These are phyloP conservation scores for Tolypocladium inflatum DNA, from an alignment of 2,329 filamentous ascomycete genomes.

Conservation along the genomic window DNA sequence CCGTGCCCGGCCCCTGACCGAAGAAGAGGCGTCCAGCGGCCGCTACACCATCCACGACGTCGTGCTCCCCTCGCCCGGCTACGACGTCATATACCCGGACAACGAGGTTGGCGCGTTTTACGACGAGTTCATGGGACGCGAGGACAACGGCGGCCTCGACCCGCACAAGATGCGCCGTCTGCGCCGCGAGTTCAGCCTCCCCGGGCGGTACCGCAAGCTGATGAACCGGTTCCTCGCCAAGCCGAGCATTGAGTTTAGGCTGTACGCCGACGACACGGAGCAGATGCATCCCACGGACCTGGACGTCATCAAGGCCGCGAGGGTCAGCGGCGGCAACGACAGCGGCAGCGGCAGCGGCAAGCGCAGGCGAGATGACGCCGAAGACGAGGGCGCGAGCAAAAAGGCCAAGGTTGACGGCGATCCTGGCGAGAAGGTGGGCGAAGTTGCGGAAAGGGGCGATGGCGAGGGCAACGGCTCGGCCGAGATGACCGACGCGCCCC, in stretches of 20 bases:
- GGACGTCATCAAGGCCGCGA: constrained; percentile 49
- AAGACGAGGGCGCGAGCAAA: constrained; percentile 9
- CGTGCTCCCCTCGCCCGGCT: constrained; percentile 87
- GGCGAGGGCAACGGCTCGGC: constrained; percentile 7
- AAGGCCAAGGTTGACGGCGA: constrained; percentile 8
- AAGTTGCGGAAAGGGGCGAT: neutral
- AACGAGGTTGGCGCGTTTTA: constrained; percentile 85
- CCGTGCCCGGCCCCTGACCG: constrained; percentile 61
- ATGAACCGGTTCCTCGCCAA: constrained; percentile 60
- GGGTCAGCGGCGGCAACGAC: constrained; percentile 2
- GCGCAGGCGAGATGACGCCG: constrained; percentile 6
- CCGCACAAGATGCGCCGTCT: constrained; percentile 79
- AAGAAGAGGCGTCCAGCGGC: constrained; percentile 68
- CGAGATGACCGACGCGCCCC: constrained; percentile 12
- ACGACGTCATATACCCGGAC: constrained; percentile 74
- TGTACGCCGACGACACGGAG: constrained; percentile 62
- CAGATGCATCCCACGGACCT: constrained; percentile 87
- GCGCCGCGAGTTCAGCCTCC: constrained; percentile 81
- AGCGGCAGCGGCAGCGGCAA: constrained; percentile 4
- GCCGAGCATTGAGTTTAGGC: constrained; percentile 58
- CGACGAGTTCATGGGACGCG: constrained; percentile 71
- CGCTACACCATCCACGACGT: constrained; percentile 77
- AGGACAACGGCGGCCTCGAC: constrained; percentile 68
- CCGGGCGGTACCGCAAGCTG: constrained; percentile 79
- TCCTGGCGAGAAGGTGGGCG: neutral